Evolutionary conservation across 176 grass and related monocot genomes (phyloP), one percentile per base, ranked within the genome.

Genomic region (Zea luxurians): DNA sequence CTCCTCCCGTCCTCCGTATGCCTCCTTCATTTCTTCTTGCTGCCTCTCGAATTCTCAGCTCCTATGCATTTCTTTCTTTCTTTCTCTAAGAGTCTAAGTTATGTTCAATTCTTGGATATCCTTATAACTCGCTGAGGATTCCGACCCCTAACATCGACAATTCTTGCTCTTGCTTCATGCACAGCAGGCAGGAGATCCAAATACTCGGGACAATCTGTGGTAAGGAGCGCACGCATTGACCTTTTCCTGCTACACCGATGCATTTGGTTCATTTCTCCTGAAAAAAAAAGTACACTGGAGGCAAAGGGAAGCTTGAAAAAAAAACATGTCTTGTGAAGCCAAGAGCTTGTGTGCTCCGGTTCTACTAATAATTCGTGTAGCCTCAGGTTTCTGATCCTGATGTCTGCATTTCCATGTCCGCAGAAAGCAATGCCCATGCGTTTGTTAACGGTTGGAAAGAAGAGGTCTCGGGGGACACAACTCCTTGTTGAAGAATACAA

Each of bases 401-500:
- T 43, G 1, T 37, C 15, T 37, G 18, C 8, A 5, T 20, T 42
- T 10, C 36, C 13, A 76, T 73, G 20, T 44, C 43, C 61, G 64
- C 52, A 98, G 95, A 94, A 89, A 82, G 38, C 75, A 72, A 89
- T 98, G 71, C 95, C 89, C 41, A 78, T 98, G 42, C 89, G 91
- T 43, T 73, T 98, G 78, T 52, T 98, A 21, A 92, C 91, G 5
- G 88, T 94, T 1, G 87, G 95, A 58, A 98, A 98, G 78, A 98
- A 80, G 89, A 90, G 95, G 86, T 92, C 89, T 64, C 81, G 52
- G 70, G 95, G 91, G 34, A 86, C 85, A 5, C 91, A 98, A 37
- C 78, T 94, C 63, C 71, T 98, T 66, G 83, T 98, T 63, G 91
- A 94, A 77, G 95, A 98, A 70, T 94, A 94, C 71, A 88, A 76